These are phyloP conservation scores for Stentor roeselii DNA, from an alignment of 73 alveolate species.

Conservation along the genomic window DNA sequence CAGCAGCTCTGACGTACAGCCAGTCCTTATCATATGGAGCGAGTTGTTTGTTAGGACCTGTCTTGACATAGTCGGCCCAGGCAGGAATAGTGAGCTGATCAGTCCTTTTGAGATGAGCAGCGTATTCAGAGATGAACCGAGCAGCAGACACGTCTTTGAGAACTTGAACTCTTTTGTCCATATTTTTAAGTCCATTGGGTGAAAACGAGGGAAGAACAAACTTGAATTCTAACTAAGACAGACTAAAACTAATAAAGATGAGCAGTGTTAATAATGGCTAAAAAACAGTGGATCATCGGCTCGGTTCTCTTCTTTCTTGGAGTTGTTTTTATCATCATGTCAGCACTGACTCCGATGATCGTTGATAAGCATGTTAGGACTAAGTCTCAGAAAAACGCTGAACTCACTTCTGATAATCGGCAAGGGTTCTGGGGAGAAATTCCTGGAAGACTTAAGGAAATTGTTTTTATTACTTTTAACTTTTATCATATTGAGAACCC, in stretches of 20 bases:
- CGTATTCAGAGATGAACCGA: conserved; percentile 85
- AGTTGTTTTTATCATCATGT: conserved; percentile 6
- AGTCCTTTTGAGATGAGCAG: conserved; percentile 86
- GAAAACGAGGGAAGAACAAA: neutral
- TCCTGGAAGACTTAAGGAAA: neutral
- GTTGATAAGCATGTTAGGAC: neutral
- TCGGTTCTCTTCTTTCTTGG: neutral
- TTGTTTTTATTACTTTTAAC: neutral
- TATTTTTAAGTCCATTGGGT: neutral
- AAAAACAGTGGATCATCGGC: conserved; percentile 18
- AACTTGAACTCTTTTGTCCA: conserved; percentile 44
- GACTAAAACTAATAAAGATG: neutral
- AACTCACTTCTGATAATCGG: neutral
- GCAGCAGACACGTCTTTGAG: conserved; percentile 91
- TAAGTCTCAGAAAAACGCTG: neutral
- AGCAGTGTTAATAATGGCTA: conserved; percentile 12
- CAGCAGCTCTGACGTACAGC: conserved; percentile 96
- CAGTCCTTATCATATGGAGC: conserved; percentile 93
- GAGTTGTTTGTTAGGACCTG: conserved; percentile 79
- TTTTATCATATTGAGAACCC: conserved; percentile 29
- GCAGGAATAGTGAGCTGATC: conserved; percentile 89
- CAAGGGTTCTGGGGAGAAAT: conserved; percentile 7
- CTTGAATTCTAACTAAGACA: neutral
- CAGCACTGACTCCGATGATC: conserved; percentile 18
- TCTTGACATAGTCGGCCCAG: conserved; percentile 85